Percentiles rank a stretch among this genome's conserved stretches.
Conservation (phyloP, 495 filamentous ascomycete species). For the Penicillium tannophilum region DNA sequence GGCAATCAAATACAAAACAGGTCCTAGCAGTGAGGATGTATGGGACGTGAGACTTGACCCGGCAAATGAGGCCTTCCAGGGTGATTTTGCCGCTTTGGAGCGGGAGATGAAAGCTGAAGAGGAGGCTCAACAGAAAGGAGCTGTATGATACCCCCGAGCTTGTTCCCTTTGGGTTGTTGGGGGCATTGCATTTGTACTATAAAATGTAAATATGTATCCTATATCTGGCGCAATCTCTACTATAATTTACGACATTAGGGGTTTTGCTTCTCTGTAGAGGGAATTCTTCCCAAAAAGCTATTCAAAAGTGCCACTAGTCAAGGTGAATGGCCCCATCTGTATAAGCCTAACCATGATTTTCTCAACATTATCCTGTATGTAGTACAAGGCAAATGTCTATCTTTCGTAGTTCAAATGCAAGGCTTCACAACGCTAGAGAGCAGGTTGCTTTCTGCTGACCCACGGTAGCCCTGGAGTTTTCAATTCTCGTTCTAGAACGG, state of each 20-base stretch:
- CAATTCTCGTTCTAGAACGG: too few relatives aligned
- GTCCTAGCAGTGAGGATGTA: slow-evolving; percentile 86
- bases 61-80: slow-evolving; percentile 54
- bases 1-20: slow-evolving; percentile 70
- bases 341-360: too few relatives aligned
- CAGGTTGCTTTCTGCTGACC: too few relatives aligned
- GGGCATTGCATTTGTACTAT: slow-evolving; percentile 9
- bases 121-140: slow-evolving; percentile 29
- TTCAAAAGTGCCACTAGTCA: too few relatives aligned
- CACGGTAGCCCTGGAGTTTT: background rate
- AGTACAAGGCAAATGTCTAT: too few relatives aligned
- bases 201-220: slow-evolving; percentile 19
- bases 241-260: slow-evolving; percentile 11
- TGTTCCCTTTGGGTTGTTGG: background rate
- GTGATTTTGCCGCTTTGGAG: slow-evolving; percentile 62
- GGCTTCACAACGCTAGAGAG: too few relatives aligned
- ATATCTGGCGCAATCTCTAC: slow-evolving; percentile 6
- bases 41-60: slow-evolving; percentile 69
- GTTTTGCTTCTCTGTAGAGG: slow-evolving; percentile 7
- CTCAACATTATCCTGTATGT: too few relatives aligned
- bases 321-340: too few relatives aligned
- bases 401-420: too few relatives aligned
- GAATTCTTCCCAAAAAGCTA: background rate
- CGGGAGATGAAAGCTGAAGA: slow-evolving; percentile 52
- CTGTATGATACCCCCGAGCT: slow-evolving; percentile 14